Base-by-base conservation (phyloP, 169 alveolate species). In the Toxoplasma gondii region DNA sequence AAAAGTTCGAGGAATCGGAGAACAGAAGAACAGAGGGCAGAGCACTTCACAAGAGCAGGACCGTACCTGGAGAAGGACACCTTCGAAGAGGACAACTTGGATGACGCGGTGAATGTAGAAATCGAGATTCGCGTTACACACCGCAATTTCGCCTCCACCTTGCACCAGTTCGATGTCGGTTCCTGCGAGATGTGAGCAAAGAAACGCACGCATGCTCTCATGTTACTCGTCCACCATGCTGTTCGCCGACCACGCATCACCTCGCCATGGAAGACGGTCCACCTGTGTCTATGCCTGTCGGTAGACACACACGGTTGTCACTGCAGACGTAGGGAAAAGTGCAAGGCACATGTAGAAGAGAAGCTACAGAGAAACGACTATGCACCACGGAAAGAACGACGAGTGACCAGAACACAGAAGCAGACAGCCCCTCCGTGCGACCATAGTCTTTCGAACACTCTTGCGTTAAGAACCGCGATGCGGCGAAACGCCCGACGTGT, bases 11-110 rank as follows among this genome's bases (percentile, higher is more conserved):
- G 74, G 74, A 31, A 64, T 12, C n/a, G 7, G 31, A 87, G 38
- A 87, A 7, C 53, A 9, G 53, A n/a, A 41, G 74, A 64, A 19
- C 7, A 4, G 1, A 19, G n/a, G 53, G 74, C 34, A 12, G n/a
- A 43, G 80, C 4, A 44, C 24, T 12, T 34, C 86, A 24, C 45
- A 78, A 16, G n/a, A 19, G n/a, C 34, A 27, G 5, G 16, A 10
- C 0, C 74, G 34, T 44, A 93, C 95, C 95, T 93, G 95, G 38
- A 93, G 86, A 67, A 88, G 87, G 84, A 93, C 80, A 70, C 95
- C 95, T 81, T 93, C 95, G 36, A 38, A 88, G n/a, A 93, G 91
- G n/a, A 67, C 39, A 22, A 93, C 93, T 17, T 45, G 74, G 36
- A 70, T 70, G 41, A 93, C 64, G 53, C 95, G 95, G 43, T 69